Percentiles rank a stretch among this genome's conserved stretches.
These are phyloP conservation scores for Aquilaria sinensis DNA, from an alignment of 345 rosid genomes.

Conservation along the genomic window DNA sequence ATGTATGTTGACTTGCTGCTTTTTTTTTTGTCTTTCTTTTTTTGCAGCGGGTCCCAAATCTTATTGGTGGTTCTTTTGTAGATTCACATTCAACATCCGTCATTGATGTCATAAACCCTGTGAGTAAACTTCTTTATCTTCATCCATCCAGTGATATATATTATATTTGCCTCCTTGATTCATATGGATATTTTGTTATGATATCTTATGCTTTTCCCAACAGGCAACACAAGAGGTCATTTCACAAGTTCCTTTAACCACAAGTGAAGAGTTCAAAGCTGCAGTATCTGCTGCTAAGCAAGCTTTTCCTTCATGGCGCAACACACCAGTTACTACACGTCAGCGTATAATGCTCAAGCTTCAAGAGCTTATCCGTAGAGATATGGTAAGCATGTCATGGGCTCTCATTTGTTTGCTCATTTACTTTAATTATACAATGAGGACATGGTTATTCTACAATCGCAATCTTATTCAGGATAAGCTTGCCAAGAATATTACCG, in stretches of 20 bases:
- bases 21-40: constrained; percentile 5
- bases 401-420: background rate
- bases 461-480: constrained; percentile 47
- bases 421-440: constrained; percentile 3
- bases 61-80: constrained; percentile 76
- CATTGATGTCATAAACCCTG: constrained; percentile 88
- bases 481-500: constrained; percentile 82
- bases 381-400: constrained; percentile 41
- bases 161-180: background rate
- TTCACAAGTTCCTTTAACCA: constrained; percentile 78
- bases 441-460: constrained; percentile 2
- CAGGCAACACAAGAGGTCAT: constrained; percentile 97
- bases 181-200: background rate
- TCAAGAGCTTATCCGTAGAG: constrained; percentile 88
- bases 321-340: constrained; percentile 78
- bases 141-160: background rate
- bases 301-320: constrained; percentile 83
- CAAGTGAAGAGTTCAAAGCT: constrained; percentile 81
- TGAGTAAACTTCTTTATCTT: constrained; percentile 27
- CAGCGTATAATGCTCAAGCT: constrained; percentile 91
- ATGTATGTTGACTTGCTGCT: background rate
- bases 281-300: constrained; percentile 89
- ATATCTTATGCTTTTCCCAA: constrained; percentile 10
- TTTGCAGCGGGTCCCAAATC: constrained; percentile 79
- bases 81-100: constrained; percentile 53